Base-by-base conservation (phyloP, 805 yeast species). In the Grigorovia transvaalensis region DNA sequence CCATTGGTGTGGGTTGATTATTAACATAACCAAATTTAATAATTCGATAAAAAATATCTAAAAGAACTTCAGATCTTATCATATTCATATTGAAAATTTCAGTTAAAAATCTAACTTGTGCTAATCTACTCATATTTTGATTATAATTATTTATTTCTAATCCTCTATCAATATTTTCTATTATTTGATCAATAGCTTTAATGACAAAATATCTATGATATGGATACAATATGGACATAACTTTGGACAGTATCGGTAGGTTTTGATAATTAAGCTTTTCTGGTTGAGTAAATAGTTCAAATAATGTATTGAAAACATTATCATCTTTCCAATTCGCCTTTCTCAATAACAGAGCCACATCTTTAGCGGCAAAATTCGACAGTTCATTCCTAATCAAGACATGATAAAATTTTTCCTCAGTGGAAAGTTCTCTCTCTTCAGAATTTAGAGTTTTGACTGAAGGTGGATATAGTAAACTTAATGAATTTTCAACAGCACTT, bases 121-220 rank as follows among this genome's bases (percentile, higher is more conserved):
- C 74, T 53, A 85, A 64, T 52, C 95, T 70, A 13, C 69, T 68
- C 61, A 89, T 75, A 58, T 83, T 84, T 49, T 69, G 64, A 51
- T 79, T 72, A 59, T 77, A 84, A 57, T 80, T 79, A 55, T 82
- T 79, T 5, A 71, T 57, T 59, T 88, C 96, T 53, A 88, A 66
- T 0, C 88, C 93, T 27, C 80, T 59, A 9, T 75, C 71, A 15
- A 85, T 73, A n/a, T 74, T 72, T 60, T 89, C 96, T 15, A 85
- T 56, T 1, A 84, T 50, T 15, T 76, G 70, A 64, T 90, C 96
- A 48, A 87, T 67, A 1, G 80, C 76, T 23, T 60, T 60, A 2
- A 75, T 65, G 12, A 70, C 66, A 51, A 84, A 70, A 15, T 68
- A 61, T 17, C 72, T 68, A 50, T 75, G 69, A 23, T 68, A 63